Evolutionary conservation across 192 early-diverging fungal genomes (phyloP).

Genomic region (Coemansia asiatica): DNA sequence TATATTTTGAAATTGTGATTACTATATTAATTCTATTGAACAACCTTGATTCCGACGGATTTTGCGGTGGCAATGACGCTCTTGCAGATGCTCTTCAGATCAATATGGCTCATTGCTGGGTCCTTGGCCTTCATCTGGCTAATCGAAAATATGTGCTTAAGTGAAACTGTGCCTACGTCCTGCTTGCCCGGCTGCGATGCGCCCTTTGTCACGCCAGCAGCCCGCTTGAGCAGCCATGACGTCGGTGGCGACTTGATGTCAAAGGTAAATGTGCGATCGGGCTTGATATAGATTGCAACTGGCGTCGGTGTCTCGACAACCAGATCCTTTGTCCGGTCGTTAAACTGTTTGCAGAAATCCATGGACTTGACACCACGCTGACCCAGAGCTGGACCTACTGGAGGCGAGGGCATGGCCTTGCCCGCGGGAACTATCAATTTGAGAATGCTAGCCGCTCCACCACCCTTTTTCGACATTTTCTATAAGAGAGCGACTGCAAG

Average conservation of each 20-base stretch:
- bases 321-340: conserved; percentile 89
- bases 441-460: conserved; percentile 56
- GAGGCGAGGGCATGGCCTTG: conserved; percentile 91
- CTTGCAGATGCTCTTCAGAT: conserved; percentile 67
- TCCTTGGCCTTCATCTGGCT: conserved; percentile 87
- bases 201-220: conserved; percentile 87
- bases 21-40: no score
- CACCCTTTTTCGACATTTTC: conserved; percentile 51
- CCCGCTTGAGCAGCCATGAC: conserved; percentile 81
- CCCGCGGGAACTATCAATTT: conserved; percentile 83
- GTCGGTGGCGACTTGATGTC: conserved; percentile 84
- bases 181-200: conserved; percentile 75
- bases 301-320: conserved; percentile 79
- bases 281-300: conserved; percentile 79
- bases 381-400: conserved; percentile 93
- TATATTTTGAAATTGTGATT: background rate
- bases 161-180: conserved; percentile 72
- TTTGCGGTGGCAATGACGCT: conserved; percentile 75
- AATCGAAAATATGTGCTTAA: conserved; percentile 96
- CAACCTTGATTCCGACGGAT: conserved; percentile 84
- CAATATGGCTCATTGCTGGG: conserved; percentile 68
- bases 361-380: conserved; percentile 96
- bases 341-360: conserved; percentile 99
- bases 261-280: conserved; percentile 92
- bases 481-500: background rate